Percentiles rank a stretch among this genome's conserved stretches.
phyloP scores from a whole-genome alignment of 352 stramenopile genomes.

The Pythium aphanidermatum region DNA sequence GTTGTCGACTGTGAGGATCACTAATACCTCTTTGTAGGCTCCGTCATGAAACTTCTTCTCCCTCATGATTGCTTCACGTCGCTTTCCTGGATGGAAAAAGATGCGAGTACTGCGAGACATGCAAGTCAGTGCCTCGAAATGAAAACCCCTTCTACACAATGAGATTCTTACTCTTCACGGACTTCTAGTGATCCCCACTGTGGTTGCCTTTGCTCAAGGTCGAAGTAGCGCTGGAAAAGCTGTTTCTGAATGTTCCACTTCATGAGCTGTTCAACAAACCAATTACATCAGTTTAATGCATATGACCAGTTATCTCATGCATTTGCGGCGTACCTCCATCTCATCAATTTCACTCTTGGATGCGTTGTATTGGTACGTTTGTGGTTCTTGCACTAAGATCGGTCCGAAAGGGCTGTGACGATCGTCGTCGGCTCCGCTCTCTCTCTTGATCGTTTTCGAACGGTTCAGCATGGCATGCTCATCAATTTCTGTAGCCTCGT shows the following conservation, averaged over 20 bases:
- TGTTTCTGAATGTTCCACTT: constrained; percentile 63
- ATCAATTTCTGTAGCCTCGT: constrained; percentile 44
- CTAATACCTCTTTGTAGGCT: constrained; percentile 36
- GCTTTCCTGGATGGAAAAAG: constrained; percentile 57
- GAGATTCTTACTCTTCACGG: constrained; percentile 38
- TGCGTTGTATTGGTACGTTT: constrained; percentile 50
- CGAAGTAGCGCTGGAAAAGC: constrained; percentile 54
- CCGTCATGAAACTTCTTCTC: constrained; percentile 71
- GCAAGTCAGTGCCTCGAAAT: not conserved
- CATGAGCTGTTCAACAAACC: constrained; percentile 56
- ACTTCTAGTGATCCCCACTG: constrained; percentile 54
- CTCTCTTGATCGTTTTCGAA: constrained; percentile 30
- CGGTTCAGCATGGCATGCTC: constrained; percentile 52
- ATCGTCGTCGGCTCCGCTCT: constrained; percentile 31
- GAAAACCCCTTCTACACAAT: not conserved
- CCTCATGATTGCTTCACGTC: constrained; percentile 52
- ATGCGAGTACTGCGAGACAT: constrained; percentile 27
- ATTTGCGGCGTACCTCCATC: constrained; percentile 50
- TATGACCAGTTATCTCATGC: not conserved
- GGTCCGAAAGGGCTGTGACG: constrained; percentile 28
- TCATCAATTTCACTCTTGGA: constrained; percentile 63
- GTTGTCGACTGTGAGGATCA: not conserved
- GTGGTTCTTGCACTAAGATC: constrained; percentile 23
- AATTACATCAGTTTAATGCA: not conserved
- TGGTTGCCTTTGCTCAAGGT: constrained; percentile 42